phyloP scores from a whole-genome alignment of 2,329 filamentous ascomycete genomes.

The Fusarium xyrophilum region DNA sequence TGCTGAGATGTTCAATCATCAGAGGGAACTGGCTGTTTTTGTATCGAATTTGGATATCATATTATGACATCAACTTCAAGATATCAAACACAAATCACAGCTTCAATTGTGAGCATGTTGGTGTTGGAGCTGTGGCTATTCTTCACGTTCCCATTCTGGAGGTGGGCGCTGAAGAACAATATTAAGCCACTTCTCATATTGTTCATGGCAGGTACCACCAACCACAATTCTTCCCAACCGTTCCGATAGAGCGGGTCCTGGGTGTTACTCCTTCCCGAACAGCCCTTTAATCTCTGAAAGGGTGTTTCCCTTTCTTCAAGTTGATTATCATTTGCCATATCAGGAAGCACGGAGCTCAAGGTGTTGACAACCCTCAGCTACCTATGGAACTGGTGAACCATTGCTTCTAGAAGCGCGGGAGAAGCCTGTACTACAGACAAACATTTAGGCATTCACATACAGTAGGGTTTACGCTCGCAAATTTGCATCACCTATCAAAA shows the following conservation, averaged over 20 bases:
- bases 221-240: slow-evolving; percentile 12
- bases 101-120: neutral
- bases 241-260: neutral
- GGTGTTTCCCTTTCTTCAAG: neutral
- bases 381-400: neutral
- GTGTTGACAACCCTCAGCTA: neutral
- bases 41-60: slow-evolving; percentile 4
- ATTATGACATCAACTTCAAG: neutral
- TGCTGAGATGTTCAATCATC: neutral
- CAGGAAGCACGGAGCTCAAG: neutral
- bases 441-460: neutral
- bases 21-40: slow-evolving; percentile 10
- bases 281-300: neutral
- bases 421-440: neutral
- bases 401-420: slow-evolving; percentile 25
- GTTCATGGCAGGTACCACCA: slow-evolving; percentile 28
- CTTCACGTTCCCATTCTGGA: slow-evolving; percentile 5
- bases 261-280: neutral
- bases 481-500: neutral
- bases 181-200: slow-evolving; percentile 37
- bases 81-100: neutral
- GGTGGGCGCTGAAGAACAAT: slow-evolving; percentile 36
- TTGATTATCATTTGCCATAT: neutral
- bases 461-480: neutral
- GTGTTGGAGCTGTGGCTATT: slow-evolving; percentile 9